Conservation (phyloP, 257 asterid genomes). For the Rubia yunnanensis region DNA sequence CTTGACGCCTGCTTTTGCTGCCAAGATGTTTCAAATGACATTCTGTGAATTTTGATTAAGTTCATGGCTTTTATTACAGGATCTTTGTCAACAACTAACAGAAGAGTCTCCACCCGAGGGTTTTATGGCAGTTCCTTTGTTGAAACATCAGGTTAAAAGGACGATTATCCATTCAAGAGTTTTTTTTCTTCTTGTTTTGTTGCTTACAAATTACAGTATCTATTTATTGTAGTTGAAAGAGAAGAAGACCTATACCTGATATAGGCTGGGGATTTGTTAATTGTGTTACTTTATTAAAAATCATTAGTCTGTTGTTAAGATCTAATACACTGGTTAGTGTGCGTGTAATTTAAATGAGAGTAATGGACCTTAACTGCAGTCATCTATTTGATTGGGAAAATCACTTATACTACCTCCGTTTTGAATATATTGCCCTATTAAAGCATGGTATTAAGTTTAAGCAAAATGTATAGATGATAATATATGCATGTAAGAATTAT, state of each 20-base stretch:
- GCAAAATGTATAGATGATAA: neutral
- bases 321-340: neutral
- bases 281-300: neutral
- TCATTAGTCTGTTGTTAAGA: neutral
- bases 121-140: constrained; percentile 61
- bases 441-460: neutral
- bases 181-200: neutral
- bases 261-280: neutral
- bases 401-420: neutral
- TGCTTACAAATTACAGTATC: neutral
- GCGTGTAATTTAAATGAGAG: neutral
- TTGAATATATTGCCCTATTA: neutral
- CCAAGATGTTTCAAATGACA: neutral
- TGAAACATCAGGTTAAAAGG: constrained; percentile 67
- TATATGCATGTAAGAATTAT: neutral
- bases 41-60: neutral
- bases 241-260: neutral
- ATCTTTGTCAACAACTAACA: constrained; percentile 64
- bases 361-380: neutral
- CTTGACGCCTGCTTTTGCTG: constrained; percentile 6
- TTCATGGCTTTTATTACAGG: constrained; percentile 24
- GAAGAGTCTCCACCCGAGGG: constrained; percentile 87
- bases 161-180: too few relatives aligned
- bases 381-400: neutral
- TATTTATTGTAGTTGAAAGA: neutral